Percentiles rank a stretch among this genome's conserved stretches.
Evolutionary conservation across 2,329 filamentous ascomycete species (phyloP).

Genomic region (Botrytis hyacinthi): DNA sequence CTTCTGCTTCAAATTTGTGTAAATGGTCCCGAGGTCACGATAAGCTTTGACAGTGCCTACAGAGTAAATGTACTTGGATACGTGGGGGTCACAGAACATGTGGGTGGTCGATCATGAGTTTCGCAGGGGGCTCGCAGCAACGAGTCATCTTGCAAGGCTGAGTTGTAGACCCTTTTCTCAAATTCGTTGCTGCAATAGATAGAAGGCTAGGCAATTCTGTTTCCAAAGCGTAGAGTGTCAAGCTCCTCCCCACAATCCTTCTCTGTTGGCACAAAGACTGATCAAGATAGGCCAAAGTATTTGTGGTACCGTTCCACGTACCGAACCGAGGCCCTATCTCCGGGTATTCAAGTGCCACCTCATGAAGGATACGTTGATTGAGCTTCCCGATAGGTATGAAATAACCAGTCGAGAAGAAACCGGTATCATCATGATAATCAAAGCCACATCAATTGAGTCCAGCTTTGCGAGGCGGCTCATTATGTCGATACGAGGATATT

Average conservation of each 20-base stretch:
- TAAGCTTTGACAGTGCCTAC: constrained; percentile 7
- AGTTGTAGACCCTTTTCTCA: not conserved
- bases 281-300: not conserved
- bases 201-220: not conserved
- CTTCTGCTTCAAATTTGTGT: constrained; percentile 10
- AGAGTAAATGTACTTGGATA: not conserved
- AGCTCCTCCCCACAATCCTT: not conserved
- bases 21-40: constrained; percentile 17
- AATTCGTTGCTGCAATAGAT: not conserved
- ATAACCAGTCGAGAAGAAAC: not conserved
- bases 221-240: not conserved
- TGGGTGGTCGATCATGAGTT: constrained; percentile 9
- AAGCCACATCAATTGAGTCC: not conserved
- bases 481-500: not conserved
- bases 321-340: constrained; percentile 12
- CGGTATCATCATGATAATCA: not conserved
- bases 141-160: not conserved
- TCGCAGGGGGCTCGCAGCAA: not conserved
- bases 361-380: not conserved
- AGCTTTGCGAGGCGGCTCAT: not conserved
- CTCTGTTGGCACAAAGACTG: not conserved
- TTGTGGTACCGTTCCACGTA: constrained; percentile 14
- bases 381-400: not conserved
- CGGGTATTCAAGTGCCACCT: constrained; percentile 12
- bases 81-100: constrained; percentile 13